Conservation (phyloP, 306 rosid species). For the Cicer yamashitae region DNA sequence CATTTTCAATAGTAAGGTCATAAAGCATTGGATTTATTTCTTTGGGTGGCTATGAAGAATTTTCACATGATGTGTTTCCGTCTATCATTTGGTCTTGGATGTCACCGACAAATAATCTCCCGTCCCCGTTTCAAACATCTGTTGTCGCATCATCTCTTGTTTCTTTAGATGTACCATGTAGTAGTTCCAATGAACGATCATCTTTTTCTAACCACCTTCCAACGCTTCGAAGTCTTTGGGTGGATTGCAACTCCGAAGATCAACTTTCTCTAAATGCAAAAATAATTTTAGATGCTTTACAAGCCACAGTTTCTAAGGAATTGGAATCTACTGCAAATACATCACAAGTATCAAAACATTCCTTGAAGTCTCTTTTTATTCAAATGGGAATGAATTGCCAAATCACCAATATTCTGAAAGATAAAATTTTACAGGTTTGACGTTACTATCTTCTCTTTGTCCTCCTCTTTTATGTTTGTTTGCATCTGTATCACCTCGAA, state of each 20-base stretch:
- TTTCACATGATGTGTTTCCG: conserved; percentile 36
- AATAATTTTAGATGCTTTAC: conserved; percentile 26
- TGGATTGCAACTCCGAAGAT: conserved; percentile 12
- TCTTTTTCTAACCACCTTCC: neutral
- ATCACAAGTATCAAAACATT: conserved; percentile 1
- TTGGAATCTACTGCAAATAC: conserved; percentile 11
- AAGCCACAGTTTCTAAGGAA: neutral
- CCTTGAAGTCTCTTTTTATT: conserved; percentile 18
- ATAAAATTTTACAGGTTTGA: conserved; percentile 30
- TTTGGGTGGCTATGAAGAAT: conserved; percentile 47
- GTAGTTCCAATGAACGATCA: neutral
- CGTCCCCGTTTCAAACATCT: neutral
- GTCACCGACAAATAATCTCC: conserved; percentile 38
- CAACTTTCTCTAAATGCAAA: neutral
- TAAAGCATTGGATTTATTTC: conserved; percentile 43
- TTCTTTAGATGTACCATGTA: neutral
- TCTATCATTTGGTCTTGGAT: conserved; percentile 44
- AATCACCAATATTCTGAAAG: neutral
- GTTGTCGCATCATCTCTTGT: neutral
- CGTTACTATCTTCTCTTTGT: neutral
- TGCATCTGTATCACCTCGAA: no score
- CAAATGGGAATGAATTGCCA: conserved; percentile 39
- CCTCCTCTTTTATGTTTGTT: no score
- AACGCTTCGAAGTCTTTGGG: conserved; percentile 26
- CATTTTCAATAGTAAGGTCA: conserved; percentile 25